These are phyloP conservation scores for Mycena epipterygia DNA, from an alignment of 768 basidiomycete genomes.

Conservation along the genomic window DNA sequence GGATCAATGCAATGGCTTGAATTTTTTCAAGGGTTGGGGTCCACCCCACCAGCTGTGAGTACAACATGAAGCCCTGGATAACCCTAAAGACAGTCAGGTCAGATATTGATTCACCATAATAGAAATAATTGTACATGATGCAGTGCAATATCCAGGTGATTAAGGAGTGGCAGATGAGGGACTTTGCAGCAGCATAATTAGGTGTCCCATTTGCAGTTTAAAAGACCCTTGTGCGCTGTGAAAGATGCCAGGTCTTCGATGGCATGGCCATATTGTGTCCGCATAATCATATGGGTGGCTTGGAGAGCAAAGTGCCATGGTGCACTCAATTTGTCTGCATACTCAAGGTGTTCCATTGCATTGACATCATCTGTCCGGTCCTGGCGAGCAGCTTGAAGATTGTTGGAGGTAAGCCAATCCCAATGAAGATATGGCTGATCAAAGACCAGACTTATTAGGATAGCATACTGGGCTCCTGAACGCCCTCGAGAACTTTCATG, in stretches of 20 bases:
- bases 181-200: conserved; percentile 39
- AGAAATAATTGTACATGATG: conserved; percentile 34
- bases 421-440: conserved; percentile 23
- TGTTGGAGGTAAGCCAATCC: conserved; percentile 37
- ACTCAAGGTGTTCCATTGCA: conserved; percentile 30
- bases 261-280: conserved; percentile 31
- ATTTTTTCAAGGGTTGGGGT: conserved; percentile 19
- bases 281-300: conserved; percentile 32
- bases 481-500: conserved; percentile 27
- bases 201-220: conserved; percentile 34
- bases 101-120: neutral
- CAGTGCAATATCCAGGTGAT: conserved; percentile 35
- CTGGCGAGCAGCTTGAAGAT: conserved; percentile 18
- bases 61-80: conserved; percentile 22
- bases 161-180: conserved; percentile 36
- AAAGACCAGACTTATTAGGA: conserved; percentile 30
- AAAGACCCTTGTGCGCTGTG: conserved; percentile 32
- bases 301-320: conserved; percentile 35
- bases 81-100: conserved; percentile 14
- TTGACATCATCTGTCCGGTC: conserved; percentile 31
- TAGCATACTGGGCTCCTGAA: conserved; percentile 25
- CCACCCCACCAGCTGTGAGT: conserved; percentile 22
- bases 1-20: neutral
- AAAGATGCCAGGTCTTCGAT: conserved; percentile 32
- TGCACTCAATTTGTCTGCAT: conserved; percentile 25